These are phyloP conservation scores for Podaxis mareebaensis DNA, from an alignment of 768 basidiomycete genomes.

Conservation along the genomic window DNA sequence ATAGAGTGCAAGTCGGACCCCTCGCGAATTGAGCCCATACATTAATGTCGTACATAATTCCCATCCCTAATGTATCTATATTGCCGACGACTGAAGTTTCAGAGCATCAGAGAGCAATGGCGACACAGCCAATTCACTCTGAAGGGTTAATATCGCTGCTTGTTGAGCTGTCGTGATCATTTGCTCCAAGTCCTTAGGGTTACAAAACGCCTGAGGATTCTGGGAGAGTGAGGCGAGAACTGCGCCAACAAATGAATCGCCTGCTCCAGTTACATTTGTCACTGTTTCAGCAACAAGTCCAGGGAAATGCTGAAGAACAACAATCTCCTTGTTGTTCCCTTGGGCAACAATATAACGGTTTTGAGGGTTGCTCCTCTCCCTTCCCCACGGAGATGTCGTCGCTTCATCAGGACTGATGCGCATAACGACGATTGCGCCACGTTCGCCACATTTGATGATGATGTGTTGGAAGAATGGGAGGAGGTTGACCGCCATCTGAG, in stretches of 20 bases:
- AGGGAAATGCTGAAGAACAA: conserved; percentile 77
- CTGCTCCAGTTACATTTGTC: conserved; percentile 87
- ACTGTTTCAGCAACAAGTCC: conserved; percentile 44
- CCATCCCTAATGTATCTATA: neutral
- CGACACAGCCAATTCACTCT: conserved; percentile 64
- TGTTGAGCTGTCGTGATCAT: conserved; percentile 59
- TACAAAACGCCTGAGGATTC: conserved; percentile 44
- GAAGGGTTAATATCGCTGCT: conserved; percentile 62
- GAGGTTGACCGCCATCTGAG: conserved; percentile 79
- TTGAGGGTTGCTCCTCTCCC: conserved; percentile 45
- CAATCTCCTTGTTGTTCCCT: conserved; percentile 44
- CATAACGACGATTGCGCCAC: conserved; percentile 67
- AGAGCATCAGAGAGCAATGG: conserved; percentile 47
- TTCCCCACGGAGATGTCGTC: conserved; percentile 49
- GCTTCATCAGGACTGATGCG: conserved; percentile 44
- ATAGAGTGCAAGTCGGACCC: conserved; percentile 65
- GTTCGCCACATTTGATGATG: conserved; percentile 81
- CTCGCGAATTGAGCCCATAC: conserved; percentile 22
- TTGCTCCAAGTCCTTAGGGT: conserved; percentile 42
- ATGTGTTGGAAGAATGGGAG: conserved; percentile 85
- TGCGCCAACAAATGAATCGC: conserved; percentile 87
- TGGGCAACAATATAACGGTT: conserved; percentile 53
- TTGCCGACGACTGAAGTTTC: conserved; percentile 14
- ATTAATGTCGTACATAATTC: conserved; percentile 4
- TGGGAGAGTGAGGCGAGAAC: conserved; percentile 67